Conservation (phyloP, 1,284 basidiomycete genomes). For the Moesziomyces globuligerus region DNA sequence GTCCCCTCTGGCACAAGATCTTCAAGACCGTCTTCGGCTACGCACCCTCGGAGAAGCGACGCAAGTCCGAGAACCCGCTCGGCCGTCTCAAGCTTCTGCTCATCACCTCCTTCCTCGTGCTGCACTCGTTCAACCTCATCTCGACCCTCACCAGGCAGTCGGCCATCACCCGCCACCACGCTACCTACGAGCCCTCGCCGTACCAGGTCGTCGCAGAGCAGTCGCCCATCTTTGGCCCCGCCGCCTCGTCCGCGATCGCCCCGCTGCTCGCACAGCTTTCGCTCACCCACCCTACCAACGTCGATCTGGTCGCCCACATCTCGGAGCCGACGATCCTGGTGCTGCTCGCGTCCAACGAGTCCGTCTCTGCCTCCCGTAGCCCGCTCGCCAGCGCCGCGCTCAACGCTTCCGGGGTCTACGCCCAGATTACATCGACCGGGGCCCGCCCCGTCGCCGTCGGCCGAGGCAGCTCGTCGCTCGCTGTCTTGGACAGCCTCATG, state of each 20-base stretch:
- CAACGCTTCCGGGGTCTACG: constrained; percentile 53
- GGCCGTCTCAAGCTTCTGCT: constrained; percentile 88
- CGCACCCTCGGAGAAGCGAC: constrained; percentile 72
- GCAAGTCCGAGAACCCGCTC: constrained; percentile 76
- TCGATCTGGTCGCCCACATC: constrained; percentile 57
- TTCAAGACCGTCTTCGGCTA: constrained; percentile 67
- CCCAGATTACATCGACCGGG: constrained; percentile 22
- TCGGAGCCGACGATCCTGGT: constrained; percentile 74
- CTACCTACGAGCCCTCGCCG: constrained; percentile 61
- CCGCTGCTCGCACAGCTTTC: constrained; percentile 58
- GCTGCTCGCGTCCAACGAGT: constrained; percentile 72
- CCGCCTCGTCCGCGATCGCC: constrained; percentile 41
- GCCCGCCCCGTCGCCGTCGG: constrained; percentile 25
- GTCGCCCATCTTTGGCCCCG: constrained; percentile 44
- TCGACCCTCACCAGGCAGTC: constrained; percentile 86
- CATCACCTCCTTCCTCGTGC: constrained; percentile 70
- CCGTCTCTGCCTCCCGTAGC: constrained; percentile 32
- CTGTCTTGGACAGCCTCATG: constrained; percentile 84
- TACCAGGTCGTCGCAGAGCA: constrained; percentile 55
- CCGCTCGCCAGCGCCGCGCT: constrained; percentile 55
- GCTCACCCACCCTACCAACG: constrained; percentile 33
- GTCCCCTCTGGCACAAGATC: constrained; percentile 53
- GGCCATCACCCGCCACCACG: constrained; percentile 73
- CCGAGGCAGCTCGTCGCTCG: constrained; percentile 40
- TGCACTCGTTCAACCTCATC: constrained; percentile 80